Evolutionary conservation across 805 yeast species (phyloP).

Genomic region (Jamesozyma hellenica): DNA sequence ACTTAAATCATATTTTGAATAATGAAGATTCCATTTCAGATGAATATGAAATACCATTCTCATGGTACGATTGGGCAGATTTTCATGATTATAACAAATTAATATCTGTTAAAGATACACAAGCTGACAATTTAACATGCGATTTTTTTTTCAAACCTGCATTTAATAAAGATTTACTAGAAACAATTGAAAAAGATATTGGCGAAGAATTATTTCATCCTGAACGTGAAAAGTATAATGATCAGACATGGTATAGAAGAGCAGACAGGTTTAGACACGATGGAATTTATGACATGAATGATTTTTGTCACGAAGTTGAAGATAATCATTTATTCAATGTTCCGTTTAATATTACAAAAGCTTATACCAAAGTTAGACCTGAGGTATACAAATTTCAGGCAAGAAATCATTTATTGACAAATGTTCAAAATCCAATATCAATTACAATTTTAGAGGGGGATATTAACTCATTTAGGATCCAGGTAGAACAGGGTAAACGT

Average conservation of each 20-base stretch:
- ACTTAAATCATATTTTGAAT: neutral
- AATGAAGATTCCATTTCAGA: neutral
- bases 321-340: constrained; percentile 3
- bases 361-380: constrained; percentile 20
- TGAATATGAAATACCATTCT: constrained; percentile 33
- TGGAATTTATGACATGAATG: neutral
- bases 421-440: constrained; percentile 18
- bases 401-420: constrained; percentile 15
- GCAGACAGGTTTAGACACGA: constrained; percentile 2
- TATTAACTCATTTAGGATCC: constrained; percentile 13
- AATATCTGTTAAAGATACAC: constrained; percentile 14
- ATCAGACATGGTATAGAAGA: constrained; percentile 11
- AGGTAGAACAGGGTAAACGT: constrained; percentile 6
- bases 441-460: constrained; percentile 18
- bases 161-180: constrained; percentile 10
- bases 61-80: constrained; percentile 53
- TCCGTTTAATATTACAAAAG: constrained; percentile 9
- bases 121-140: constrained; percentile 11
- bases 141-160: constrained; percentile 12
- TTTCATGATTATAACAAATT: constrained; percentile 34
- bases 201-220: constrained; percentile 13
- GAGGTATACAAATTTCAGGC: constrained; percentile 28
- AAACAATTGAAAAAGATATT: constrained; percentile 12
- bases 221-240: constrained; percentile 16
- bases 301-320: constrained; percentile 1